Evolutionary conservation across 371 early-diverging fungal genomes (phyloP), one percentile per base, ranked within the genome.

Genomic region (Apophysomyces trapeziformis): DNA sequence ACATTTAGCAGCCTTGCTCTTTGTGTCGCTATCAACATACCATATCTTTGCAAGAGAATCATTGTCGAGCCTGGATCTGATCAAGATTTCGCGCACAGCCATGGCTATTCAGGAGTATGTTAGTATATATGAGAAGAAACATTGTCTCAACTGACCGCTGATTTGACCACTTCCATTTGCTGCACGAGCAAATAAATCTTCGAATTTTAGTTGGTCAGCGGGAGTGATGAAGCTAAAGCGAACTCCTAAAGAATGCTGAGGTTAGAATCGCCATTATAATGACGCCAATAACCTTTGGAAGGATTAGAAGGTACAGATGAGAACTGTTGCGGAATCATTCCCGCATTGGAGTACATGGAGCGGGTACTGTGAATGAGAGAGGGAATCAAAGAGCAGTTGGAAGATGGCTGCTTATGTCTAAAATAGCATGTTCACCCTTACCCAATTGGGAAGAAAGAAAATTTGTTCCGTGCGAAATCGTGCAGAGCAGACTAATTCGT

Each of bases 41-140:
- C 84, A 83, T 57, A 83, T 77, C 63, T 77, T 80, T 36, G 79
- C 84, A 59, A 83, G 71, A 5, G 80, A 71, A 7, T 83, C 76
- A 70, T 77, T 79, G 63, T 78, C 79, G 12, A 83, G 72, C 21
- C 74, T 72, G 7, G 79, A 80, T 13, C 77, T 69, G 39, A 67
- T 68, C 5, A 83, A 62, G 56, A 83, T 68, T 11, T 80, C 81
- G 50, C 78, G 71, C 2, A 74, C 81, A 38, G 72, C 75, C 38
- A 68, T 63, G 38, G 84, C 84, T 83, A 66, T 54, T 12, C 2
- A 32, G 57, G 7, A 4, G 32, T 47, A 6, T 21, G 21, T 9
- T 50, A 7, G 21, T 13, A 13, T 18, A 5, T 21, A 50, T 4
- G 21, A 13, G 18, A 43, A 26, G 35, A 35, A 38, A 14, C 47